These are phyloP conservation scores for Trichoderma sp. DNA, from an alignment of 2,329 filamentous ascomycete genomes.

Conservation along the genomic window DNA sequence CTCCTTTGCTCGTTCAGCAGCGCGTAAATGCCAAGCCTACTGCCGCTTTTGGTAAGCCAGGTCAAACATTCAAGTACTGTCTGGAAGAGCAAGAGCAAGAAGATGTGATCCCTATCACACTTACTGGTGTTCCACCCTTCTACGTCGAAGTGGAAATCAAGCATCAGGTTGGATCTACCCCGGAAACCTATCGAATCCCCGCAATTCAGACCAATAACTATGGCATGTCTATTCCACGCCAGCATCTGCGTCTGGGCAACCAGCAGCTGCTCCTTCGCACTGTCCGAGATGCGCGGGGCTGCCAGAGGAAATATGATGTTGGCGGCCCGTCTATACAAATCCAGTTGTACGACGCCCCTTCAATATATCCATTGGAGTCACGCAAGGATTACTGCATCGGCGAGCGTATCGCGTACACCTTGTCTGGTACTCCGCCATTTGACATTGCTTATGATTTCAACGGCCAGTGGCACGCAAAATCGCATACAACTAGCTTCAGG, in stretches of 20 bases:
- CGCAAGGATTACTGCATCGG: conserved; percentile 92
- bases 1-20: conserved; percentile 74
- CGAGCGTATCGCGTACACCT: conserved; percentile 88
- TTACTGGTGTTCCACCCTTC: conserved; percentile 86
- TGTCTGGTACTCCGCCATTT: conserved; percentile 90
- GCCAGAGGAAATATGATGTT: conserved; percentile 75
- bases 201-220: conserved; percentile 76
- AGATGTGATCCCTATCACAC: conserved; percentile 83
- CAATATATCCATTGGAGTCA: conserved; percentile 84
- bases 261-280: conserved; percentile 88
- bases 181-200: conserved; percentile 80
- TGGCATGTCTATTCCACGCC: conserved; percentile 81
- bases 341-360: conserved; percentile 89
- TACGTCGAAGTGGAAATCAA: conserved; percentile 90
- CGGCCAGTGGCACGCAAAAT: conserved; percentile 77
- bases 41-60: conserved; percentile 80
- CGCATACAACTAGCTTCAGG: conserved; percentile 80
- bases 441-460: conserved; percentile 92
- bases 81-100: conserved; percentile 80
- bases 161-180: conserved; percentile 78
- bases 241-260: conserved; percentile 83
- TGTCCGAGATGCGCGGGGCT: conserved; percentile 84
- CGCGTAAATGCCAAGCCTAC: conserved; percentile 82
- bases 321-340: conserved; percentile 81
- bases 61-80: conserved; percentile 95